Evolutionary conservation across 306 rosid species (phyloP).

Genomic region (Castanospermum australe): DNA sequence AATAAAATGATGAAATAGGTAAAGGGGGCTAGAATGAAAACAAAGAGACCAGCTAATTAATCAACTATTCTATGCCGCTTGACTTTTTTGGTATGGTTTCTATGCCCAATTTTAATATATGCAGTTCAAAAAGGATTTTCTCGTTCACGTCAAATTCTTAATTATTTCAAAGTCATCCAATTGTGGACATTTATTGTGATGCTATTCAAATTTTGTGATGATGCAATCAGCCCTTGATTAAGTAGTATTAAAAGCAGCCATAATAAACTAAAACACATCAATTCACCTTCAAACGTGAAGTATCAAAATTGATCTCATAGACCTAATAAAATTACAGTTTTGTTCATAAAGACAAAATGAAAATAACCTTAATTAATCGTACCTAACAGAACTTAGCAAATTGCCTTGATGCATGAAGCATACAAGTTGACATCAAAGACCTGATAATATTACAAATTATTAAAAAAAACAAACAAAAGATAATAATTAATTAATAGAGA

Average conservation of each 20-base stretch:
- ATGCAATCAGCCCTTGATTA: constrained; percentile 4
- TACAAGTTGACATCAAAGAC: no score
- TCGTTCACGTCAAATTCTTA: constrained; percentile 5
- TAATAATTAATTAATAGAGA: no score
- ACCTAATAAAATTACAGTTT: neutral
- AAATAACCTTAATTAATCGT: no score
- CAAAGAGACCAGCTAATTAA: neutral
- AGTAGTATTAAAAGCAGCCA: neutral
- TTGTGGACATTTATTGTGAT: no score
- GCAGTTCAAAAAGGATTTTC: neutral
- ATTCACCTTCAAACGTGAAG: neutral
- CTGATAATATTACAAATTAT: no score
- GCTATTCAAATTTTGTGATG: neutral
- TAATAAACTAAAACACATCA: neutral
- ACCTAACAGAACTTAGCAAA: no score
- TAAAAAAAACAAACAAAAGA: no score
- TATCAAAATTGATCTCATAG: neutral
- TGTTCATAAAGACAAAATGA: neutral
- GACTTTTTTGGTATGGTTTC: no score
- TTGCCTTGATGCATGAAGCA: no score
- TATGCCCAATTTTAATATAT: neutral
- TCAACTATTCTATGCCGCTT: neutral
- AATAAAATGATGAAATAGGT: no score
- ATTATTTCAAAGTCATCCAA: neutral
- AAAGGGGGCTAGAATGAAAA: neutral